Percentiles rank a stretch among this genome's conserved stretches.
Conservation (phyloP, 306 rosid species). For the Lagenaria siceraria region DNA sequence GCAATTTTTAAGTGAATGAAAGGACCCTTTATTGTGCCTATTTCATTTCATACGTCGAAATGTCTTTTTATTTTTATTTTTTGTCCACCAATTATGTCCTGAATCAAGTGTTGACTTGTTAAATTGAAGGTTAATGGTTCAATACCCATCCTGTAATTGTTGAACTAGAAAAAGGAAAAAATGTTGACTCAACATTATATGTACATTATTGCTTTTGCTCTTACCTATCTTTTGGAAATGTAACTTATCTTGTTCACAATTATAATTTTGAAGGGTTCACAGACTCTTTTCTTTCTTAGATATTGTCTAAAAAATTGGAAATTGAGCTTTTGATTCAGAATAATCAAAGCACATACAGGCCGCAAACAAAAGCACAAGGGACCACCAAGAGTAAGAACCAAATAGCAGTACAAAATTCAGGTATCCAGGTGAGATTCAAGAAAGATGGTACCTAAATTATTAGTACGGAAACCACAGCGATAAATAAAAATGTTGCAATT, state of each 20-base stretch:
- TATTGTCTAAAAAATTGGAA: background rate
- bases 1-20: background rate
- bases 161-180: too few species aligned
- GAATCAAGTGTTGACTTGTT: background rate
- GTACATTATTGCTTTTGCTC: background rate
- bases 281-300: background rate
- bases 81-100: background rate
- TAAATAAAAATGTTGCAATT: too few species aligned
- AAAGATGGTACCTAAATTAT: background rate
- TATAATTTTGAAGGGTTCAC: background rate
- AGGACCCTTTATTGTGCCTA: background rate
- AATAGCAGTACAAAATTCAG: background rate
- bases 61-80: background rate
- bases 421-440: background rate
- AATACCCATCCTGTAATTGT: too few species aligned
- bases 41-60: background rate
- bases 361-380: background rate
- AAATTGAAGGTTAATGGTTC: too few species aligned
- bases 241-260: background rate
- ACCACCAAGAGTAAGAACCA: background rate
- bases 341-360: background rate
- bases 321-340: background rate
- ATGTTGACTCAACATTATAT: background rate
- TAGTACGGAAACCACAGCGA: background rate
- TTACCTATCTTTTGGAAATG: background rate